A percentile compares a stretch with the other conserved stretches of the same genome.
These are phyloP conservation scores for Pezizomycotina sp. DNA, from an alignment of 2,329 filamentous ascomycete species.

Conservation along the genomic window DNA sequence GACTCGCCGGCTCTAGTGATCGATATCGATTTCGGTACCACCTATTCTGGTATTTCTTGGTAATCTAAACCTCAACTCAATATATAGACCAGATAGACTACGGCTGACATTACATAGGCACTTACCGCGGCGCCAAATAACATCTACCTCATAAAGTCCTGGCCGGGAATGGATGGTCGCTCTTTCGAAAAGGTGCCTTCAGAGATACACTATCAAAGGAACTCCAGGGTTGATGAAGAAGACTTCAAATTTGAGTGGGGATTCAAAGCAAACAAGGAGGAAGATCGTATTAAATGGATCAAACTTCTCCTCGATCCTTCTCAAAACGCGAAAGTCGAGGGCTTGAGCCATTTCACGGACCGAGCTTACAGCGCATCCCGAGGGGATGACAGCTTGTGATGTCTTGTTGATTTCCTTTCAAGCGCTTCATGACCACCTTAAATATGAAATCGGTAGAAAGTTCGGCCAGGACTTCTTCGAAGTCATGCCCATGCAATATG, in stretches of 20 bases:
- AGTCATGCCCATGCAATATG: constrained; percentile 58
- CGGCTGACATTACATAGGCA: constrained; percentile 8
- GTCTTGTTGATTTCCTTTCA: constrained; percentile 66
- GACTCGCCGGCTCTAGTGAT: too few relatives aligned
- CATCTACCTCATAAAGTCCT: constrained; percentile 68
- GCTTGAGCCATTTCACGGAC: constrained; percentile 63
- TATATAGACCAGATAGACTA: too few relatives aligned
- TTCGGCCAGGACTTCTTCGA: constrained; percentile 68
- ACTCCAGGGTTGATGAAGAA: too few relatives aligned
- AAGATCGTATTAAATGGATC: constrained; percentile 60
- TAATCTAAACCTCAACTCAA: too few relatives aligned
- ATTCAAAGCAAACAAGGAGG: constrained; percentile 65
- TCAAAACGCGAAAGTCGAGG: constrained; percentile 64
- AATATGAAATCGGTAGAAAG: constrained; percentile 55
- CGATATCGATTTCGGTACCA: constrained; percentile 42
- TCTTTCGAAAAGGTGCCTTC: constrained; percentile 79
- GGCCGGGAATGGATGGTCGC: constrained; percentile 69
- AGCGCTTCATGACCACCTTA: constrained; percentile 59
- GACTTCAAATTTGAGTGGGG: too few relatives aligned
- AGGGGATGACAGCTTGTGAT: constrained; percentile 60
- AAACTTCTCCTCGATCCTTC: constrained; percentile 73
- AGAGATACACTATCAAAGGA: constrained; percentile 44
- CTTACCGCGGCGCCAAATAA: constrained; percentile 66
- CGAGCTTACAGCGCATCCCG: constrained; percentile 59
- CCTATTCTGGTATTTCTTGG: too few relatives aligned